Percentiles rank a stretch among this genome's conserved stretches.
Evolutionary conservation across 441 rosid species (phyloP).

Genomic region (Viola pubescens): DNA sequence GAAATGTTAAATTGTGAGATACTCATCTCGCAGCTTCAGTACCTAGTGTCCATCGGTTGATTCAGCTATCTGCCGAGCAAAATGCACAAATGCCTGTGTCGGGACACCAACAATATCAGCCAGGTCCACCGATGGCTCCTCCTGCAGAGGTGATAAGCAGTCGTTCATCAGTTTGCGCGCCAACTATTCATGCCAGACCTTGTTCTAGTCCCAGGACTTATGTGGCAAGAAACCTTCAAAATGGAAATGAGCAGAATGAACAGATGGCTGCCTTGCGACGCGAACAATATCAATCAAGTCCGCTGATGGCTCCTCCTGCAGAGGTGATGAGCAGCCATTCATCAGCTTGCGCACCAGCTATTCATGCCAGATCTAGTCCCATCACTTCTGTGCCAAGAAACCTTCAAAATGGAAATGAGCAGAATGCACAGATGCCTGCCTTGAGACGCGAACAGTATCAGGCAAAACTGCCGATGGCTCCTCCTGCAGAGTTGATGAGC

Average conservation of each 20-base stretch:
- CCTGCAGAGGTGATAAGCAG: background rate
- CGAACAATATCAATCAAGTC: background rate
- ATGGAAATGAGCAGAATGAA: background rate
- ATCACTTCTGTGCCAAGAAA: no score
- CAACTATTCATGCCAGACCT: background rate
- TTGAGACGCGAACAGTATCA: background rate
- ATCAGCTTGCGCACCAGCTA: no score
- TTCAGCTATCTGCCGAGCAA: conserved; percentile 1
- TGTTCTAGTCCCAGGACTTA: background rate
- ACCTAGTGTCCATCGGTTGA: background rate
- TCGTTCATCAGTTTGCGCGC: background rate
- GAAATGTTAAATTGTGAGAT: background rate
- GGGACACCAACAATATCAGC: background rate
- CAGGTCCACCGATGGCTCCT: conserved; percentile 6
- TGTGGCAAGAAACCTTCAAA: background rate
- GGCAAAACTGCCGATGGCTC: no score
- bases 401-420: background rate
- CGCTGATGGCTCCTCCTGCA: no score
- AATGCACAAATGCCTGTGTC: background rate
- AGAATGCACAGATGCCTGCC: background rate
- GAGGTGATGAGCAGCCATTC: no score
- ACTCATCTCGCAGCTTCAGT: conserved; percentile 6
- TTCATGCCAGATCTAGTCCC: no score
- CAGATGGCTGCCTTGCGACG: background rate
- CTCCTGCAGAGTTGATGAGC: no score